Conservation (phyloP, 108 stramenopile species). For the Conticribra weissflogii region DNA sequence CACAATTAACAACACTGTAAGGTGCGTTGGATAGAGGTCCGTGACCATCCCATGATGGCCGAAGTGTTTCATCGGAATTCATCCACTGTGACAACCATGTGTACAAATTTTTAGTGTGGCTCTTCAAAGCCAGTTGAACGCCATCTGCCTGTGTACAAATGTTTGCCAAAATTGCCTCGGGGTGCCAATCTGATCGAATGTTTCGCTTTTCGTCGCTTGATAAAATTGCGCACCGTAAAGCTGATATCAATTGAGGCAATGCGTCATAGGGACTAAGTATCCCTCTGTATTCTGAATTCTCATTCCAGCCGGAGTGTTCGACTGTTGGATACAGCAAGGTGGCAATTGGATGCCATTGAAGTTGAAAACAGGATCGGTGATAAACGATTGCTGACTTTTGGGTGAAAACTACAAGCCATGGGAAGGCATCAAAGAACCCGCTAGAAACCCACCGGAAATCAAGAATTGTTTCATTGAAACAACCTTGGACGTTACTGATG, state of each 20-base stretch:
- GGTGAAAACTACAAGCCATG: constrained; percentile 65
- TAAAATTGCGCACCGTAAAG: constrained; percentile 46
- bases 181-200: constrained; percentile 75
- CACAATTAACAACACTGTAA: constrained; percentile 38
- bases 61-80: constrained; percentile 35
- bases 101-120: constrained; percentile 46
- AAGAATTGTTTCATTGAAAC: constrained; percentile 40
- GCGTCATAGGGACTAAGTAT: constrained; percentile 46
- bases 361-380: constrained; percentile 45
- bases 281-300: constrained; percentile 11
- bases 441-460: constrained; percentile 73
- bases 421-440: constrained; percentile 70
- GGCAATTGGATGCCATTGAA: constrained; percentile 57
- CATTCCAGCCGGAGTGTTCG: background rate
- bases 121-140: constrained; percentile 52
- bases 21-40: constrained; percentile 58
- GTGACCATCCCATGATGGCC: constrained; percentile 46
- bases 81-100: constrained; percentile 67
- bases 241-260: constrained; percentile 62
- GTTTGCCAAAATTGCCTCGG: constrained; percentile 73
- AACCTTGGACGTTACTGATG: constrained; percentile 14
- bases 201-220: constrained; percentile 54
- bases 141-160: constrained; percentile 69
- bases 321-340: constrained; percentile 44
- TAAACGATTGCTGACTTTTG: constrained; percentile 55